Base-by-base conservation (phyloP, 2,329 filamentous ascomycete species). In the Trichothecium sympodiale region DNA sequence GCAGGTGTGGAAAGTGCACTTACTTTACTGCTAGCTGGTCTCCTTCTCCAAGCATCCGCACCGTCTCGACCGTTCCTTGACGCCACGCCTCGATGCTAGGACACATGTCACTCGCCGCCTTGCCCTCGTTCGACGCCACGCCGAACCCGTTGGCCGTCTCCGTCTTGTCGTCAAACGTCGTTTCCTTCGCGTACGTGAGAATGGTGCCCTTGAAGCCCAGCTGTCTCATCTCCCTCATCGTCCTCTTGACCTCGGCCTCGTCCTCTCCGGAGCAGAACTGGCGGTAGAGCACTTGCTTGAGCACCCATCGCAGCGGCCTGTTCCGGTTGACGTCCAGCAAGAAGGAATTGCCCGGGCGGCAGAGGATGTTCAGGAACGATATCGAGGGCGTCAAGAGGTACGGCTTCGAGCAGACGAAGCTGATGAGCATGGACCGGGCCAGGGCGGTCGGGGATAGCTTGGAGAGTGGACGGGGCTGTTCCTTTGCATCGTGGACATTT, bases 251-350 rank as follows among this genome's bases (percentile, higher is more conserved):
- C 50, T 74, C 64, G 0, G 52, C 47, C 10, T 54, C 52, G 17
- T 60, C 66, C 46, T 67, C 65, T 1, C 71, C 71, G 0, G 67
- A 65, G 42, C 71, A 76, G 52, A 74, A 76, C 37, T 76, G 71
- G 27, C 69, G 67, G 46, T 55, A 65, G 4, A 67, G 70, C 0
- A 69, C 72, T 39, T 62, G 57, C 46, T 66, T 67, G 6, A 76
- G 54, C 3, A 73, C 38, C 9, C 54, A 50, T 17, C 60, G 54
- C 10, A 74, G 52, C 0, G 73, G 14, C 0, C 62, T 61, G 44
- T 75, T 76, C 29, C 56, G 56, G 32, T 73, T 67, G 13, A 71
- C 56, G 42, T 62, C 62, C 46, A 61, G 44, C 0, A 60, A 35
- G 26, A 52, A 53, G 6, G 69, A 25, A 9, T 57, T 51, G 6